Percentiles rank a stretch among this genome's conserved stretches.
These are phyloP conservation scores for Boletus edulis DNA, from an alignment of 768 basidiomycete species.

Conservation along the genomic window DNA sequence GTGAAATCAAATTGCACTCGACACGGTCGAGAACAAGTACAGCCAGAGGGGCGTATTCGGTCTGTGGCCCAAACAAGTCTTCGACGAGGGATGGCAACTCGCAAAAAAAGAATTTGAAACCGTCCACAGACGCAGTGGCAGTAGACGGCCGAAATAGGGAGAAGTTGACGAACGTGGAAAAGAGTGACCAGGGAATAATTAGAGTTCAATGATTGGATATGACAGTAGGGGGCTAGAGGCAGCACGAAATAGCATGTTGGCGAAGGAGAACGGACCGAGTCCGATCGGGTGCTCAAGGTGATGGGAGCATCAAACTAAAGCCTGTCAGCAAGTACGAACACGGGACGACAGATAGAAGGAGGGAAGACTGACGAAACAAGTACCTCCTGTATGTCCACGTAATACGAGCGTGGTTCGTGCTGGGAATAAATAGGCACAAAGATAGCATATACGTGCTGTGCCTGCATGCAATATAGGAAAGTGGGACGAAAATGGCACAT, in stretches of 20 bases:
- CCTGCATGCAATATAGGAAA: conserved; percentile 10
- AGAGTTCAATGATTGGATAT: conserved; percentile 29
- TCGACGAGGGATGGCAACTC: background rate
- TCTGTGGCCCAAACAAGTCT: background rate
- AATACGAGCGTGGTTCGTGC: conserved; percentile 14
- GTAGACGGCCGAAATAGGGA: background rate
- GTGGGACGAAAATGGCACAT: conserved; percentile 14
- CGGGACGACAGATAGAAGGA: conserved; percentile 12
- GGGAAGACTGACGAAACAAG: conserved; percentile 11
- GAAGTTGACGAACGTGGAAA: conserved; percentile 8
- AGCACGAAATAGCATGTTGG: conserved; percentile 8
- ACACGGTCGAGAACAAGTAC: conserved; percentile 1
- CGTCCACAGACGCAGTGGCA: background rate
- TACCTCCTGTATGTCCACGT: conserved; percentile 21
- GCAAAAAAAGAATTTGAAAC: conserved; percentile 8
- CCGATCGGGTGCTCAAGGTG: background rate
- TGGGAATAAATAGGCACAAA: conserved; percentile 20
- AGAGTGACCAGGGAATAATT: conserved; percentile 4
- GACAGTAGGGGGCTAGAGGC: conserved; percentile 12
- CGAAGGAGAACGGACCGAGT: conserved; percentile 1
- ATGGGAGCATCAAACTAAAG: conserved; percentile 18
- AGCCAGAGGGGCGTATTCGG: background rate
- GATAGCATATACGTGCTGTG: conserved; percentile 24
- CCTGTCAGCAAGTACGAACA: conserved; percentile 7
- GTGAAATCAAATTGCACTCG: conserved; percentile 11